Conservation (phyloP, 148 eudicot genomes). For the Vaccinium darrowii region DNA sequence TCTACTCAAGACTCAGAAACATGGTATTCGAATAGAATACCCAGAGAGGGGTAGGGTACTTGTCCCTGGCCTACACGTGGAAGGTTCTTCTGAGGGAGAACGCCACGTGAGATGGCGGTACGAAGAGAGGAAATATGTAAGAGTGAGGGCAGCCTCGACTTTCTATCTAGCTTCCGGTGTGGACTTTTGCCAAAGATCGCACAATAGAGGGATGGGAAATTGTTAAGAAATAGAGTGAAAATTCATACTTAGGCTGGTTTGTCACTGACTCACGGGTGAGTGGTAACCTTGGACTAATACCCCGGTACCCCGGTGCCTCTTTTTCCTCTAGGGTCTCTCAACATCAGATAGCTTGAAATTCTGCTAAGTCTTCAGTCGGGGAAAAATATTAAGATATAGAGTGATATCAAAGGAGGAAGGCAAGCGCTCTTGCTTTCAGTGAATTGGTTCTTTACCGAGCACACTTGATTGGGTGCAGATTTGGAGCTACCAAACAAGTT, state of each 20-base stretch:
- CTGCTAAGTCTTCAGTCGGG: neutral
- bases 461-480: constrained; percentile 1
- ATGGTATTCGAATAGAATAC: neutral
- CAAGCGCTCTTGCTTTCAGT: neutral
- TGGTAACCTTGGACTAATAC: neutral
- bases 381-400: neutral
- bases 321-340: neutral
- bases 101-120: neutral
- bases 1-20: neutral
- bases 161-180: neutral
- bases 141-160: neutral
- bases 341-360: neutral
- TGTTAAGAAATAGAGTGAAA: neutral
- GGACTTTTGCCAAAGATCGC: neutral
- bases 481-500: neutral
- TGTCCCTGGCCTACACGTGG: neutral
- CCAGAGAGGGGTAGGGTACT: neutral
- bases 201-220: constrained; percentile 2
- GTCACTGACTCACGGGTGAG: neutral
- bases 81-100: neutral
- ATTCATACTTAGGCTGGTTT: neutral
- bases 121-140: neutral
- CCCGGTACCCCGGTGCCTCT: neutral
- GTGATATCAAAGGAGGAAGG: neutral
- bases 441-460: neutral